Base-by-base conservation (phyloP, 2,329 filamentous ascomycete genomes). In the Botryotinia globosa region DNA sequence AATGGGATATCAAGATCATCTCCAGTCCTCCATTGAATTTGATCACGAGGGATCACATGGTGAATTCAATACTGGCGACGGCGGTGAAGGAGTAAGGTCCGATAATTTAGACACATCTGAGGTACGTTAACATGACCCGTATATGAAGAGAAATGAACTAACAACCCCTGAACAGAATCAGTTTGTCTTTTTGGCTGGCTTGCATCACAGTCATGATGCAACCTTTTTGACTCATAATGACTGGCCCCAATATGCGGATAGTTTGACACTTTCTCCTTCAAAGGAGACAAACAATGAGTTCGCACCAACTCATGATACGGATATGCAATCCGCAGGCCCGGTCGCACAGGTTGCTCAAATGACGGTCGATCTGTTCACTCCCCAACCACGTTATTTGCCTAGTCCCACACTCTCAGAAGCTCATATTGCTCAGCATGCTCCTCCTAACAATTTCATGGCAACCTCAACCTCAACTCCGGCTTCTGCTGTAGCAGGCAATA, bases 11-110 rank as follows among this genome's bases (percentile, higher is more conserved):
- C 51, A 61, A 32, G 39, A 45, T 4, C 37, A 69, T 37, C 14
- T 34, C 32, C 32, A n/a, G 22, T 22, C 22, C 39, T 69, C 65
- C 18, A 67, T 56, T n/a, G 65, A 56, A 67, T 56, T 56, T n/a
- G 48, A 67, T 18, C 37, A 56, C n/a, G n/a, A 67, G 6, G n/a
- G 1, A 56, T 56, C 65, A 67, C 65, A 67, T 56, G n/a, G 48
- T 42, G 65, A 42, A 7, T 32, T 6, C n/a, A 42, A 16, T 37
- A 29, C 29, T 42, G 65, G 6, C 34, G 34, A 44, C 34, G 48
- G 51, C 48, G 65, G 65, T 42, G 65, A 56, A 67, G 65, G 65
- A 67, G 48, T 32, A 12, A 56, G 48, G 48, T 67, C 65, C 65
- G 65, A 67, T 32, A 32, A 32, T 32, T 34, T 67, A n/a, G 65